Percentiles rank a stretch among this genome's conserved stretches.
Evolutionary conservation across 2,329 filamentous ascomycete genomes (phyloP).

Genomic region (Pseudogymnoascus sp.): DNA sequence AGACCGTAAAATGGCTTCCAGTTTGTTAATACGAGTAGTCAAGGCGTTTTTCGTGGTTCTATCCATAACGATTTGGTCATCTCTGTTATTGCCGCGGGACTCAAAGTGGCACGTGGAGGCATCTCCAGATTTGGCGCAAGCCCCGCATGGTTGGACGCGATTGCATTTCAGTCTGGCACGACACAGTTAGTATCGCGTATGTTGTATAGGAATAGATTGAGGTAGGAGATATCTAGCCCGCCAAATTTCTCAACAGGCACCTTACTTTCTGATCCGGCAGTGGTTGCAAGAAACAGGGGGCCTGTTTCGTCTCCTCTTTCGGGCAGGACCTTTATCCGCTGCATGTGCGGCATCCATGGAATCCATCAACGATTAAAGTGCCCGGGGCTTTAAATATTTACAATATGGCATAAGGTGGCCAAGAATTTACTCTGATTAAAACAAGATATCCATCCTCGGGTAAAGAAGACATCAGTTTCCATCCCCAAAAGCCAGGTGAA

Average conservation of each 20-base stretch:
- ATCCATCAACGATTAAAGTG: not conserved
- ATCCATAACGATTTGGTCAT: not conserved
- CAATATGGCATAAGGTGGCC: not conserved
- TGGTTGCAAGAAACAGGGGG: slow-evolving; percentile 7
- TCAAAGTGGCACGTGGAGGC: slow-evolving; percentile 12
- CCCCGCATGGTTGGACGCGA: slow-evolving; percentile 13
- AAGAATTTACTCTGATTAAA: not conserved
- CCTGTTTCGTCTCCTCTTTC: not conserved
- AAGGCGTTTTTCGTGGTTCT: slow-evolving; percentile 6
- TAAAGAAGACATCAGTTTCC: not conserved
- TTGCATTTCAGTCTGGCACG: slow-evolving; percentile 4
- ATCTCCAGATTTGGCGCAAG: slow-evolving; percentile 14
- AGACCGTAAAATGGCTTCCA: slow-evolving; percentile 12
- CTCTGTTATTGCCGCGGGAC: not conserved
- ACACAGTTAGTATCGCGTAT: not conserved
- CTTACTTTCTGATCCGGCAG: slow-evolving; percentile 4
- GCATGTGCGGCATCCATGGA: not conserved
- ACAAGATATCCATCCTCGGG: not conserved
- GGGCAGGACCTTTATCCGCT: not conserved
- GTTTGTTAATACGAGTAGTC: slow-evolving; percentile 11
- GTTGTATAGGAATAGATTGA: not conserved
- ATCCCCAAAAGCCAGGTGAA: not conserved
- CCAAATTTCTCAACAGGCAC: not conserved
- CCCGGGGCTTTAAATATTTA: not conserved
- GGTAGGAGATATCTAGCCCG: not conserved